These are phyloP conservation scores for Teratosphaeria nubilosa DNA, from an alignment of 2,329 filamentous ascomycete species.

Conservation along the genomic window DNA sequence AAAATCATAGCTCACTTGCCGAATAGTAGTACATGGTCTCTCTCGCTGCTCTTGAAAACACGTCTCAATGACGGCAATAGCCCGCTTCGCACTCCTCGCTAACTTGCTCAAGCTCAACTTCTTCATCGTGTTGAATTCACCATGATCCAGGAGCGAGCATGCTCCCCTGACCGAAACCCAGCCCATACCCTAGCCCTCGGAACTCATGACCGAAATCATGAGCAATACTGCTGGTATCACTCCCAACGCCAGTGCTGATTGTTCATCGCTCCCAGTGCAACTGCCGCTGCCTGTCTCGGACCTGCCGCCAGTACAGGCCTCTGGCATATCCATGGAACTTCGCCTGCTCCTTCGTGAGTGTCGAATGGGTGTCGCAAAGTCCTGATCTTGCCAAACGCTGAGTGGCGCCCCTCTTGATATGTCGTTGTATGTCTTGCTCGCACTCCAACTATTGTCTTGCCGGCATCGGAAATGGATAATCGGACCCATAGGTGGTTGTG, in stretches of 20 bases:
- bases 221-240: neutral
- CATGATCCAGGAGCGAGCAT: neutral
- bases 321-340: neutral
- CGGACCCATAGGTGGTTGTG: neutral
- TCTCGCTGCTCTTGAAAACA: neutral
- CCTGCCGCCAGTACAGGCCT: neutral
- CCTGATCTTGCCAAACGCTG: neutral
- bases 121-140: neutral
- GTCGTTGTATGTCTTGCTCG: neutral
- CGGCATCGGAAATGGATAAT: conserved; percentile 1
- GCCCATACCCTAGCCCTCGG: neutral
- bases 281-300: neutral
- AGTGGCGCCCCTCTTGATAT: neutral
- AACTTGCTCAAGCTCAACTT: neutral
- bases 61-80: neutral
- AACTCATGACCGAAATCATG: neutral
- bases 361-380: neutral
- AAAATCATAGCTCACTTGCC: neutral
- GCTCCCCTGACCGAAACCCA: neutral
- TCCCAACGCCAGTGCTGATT: neutral
- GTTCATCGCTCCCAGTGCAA: neutral
- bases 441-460: neutral
- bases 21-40: neutral
- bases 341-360: neutral
- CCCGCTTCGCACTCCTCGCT: neutral